Conservation (phyloP, 768 basidiomycete species). For the Krasilnikovozyma curviuscula region DNA sequence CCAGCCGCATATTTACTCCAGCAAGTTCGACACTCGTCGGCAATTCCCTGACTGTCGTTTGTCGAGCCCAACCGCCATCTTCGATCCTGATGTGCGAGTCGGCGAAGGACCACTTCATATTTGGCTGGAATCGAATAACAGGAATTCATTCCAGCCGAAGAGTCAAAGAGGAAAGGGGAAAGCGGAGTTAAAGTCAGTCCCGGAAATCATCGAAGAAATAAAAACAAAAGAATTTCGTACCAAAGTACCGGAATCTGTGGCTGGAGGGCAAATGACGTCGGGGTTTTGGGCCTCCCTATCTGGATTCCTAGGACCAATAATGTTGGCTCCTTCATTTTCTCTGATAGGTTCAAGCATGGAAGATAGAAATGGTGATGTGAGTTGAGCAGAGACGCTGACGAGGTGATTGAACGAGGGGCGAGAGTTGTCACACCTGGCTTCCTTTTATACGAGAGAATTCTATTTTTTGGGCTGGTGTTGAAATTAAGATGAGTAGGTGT, state of each 20-base stretch:
- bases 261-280: slow-evolving; percentile 41
- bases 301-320: slow-evolving; percentile 42
- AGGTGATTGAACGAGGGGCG: too few relatives aligned
- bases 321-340: slow-evolving; percentile 13
- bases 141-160: background rate
- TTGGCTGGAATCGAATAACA: slow-evolving; percentile 22
- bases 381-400: too few relatives aligned
- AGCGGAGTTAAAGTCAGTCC: too few relatives aligned
- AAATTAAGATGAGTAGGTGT: too few relatives aligned
- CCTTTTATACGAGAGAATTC: too few relatives aligned
- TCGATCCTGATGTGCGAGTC: slow-evolving; percentile 42
- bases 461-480: too few relatives aligned
- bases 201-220: too few relatives aligned
- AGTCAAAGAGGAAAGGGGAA: too few relatives aligned
- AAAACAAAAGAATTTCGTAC: slow-evolving; percentile 18
- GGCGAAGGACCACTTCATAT: slow-evolving; percentile 47
- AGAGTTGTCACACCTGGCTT: too few relatives aligned
- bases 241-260: slow-evolving; percentile 41
- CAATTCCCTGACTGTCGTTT: slow-evolving; percentile 36
- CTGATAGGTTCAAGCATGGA: too few relatives aligned
- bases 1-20: slow-evolving; percentile 35
- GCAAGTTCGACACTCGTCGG: slow-evolving; percentile 25
- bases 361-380: too few relatives aligned
- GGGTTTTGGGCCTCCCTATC: slow-evolving; percentile 40
- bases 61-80: slow-evolving; percentile 47